Evolutionary conservation across 2,329 filamentous ascomycete species (phyloP), one percentile per base, ranked within the genome.

Genomic region (Didymella pomorum): DNA sequence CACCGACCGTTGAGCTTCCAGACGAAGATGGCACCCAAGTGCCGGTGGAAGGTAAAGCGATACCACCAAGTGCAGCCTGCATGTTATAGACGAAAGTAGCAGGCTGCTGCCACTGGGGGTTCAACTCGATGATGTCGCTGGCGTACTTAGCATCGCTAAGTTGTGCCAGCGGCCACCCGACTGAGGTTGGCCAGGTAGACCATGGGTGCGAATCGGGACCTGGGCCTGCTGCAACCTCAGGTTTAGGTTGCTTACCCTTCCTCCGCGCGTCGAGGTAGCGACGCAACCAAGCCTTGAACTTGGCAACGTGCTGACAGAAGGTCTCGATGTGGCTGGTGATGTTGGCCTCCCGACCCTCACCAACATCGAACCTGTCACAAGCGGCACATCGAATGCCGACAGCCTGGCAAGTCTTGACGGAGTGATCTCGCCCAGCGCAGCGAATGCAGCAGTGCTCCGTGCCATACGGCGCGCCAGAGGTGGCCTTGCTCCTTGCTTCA

Each of bases 351-450:
- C 44, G 31, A 11, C 33, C 21, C 10, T 9, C 6, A n/a, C 44
- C n/a, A 4, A 11, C 8, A 29, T 53, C 56, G 21, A 60, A 64
- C 10, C 47, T 42, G 7, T 35, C 33, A 14, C 64, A 66, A 2
- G 56, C 56, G 12, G 41, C 42, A 26, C 64, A 66, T 2, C 25
- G 23, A 0, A 66, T 56, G 2, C 26, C 14, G 1, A 21, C 31
- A 7, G 8, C 21, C 9, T 20, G 35, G 39, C 63, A 65, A 8
- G 43, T 12, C 1, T 61, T 45, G 4, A 43, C 26, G 1, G 49
- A 39, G 29, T 68, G 66, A 12, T 63, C 54, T 5, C 62, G 64
- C 0, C 46, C 33, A 14, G 57, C 63, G 28, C 66, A 68, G 10
- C 62, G 58, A 2, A 28, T 60, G 39, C 65, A 68, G 28, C 45